Percentiles rank a stretch among this genome's conserved stretches.
These are phyloP conservation scores for Collariella sp. DNA, from an alignment of 495 filamentous ascomycete genomes.

Conservation along the genomic window DNA sequence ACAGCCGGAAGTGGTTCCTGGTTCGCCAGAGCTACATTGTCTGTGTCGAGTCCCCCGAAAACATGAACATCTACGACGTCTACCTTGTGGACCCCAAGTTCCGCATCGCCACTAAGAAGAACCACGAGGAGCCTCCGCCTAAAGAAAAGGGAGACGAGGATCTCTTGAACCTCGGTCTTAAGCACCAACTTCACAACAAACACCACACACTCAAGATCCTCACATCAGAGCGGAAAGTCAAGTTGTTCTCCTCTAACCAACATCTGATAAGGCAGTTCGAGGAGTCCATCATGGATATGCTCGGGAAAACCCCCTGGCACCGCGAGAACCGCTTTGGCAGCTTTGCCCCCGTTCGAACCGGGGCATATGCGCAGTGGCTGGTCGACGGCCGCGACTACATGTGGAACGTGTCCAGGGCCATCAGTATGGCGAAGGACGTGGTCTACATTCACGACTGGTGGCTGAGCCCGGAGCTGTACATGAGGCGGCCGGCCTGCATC, in stretches of 20 bases:
- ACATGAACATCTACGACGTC: conserved; percentile 98
- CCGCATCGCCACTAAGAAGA: conserved; percentile 65
- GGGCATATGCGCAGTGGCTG: conserved; percentile 90
- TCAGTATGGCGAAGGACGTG: conserved; percentile 96
- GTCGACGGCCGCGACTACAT: conserved; percentile 97
- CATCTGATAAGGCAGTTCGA: conserved; percentile 85
- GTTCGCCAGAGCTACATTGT: conserved; percentile 97
- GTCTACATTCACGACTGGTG: conserved; percentile 99
- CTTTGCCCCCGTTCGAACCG: conserved; percentile 81
- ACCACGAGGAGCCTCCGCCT: conserved; percentile 54
- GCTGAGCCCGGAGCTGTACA: conserved; percentile 92
- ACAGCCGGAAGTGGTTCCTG: conserved; percentile 92
- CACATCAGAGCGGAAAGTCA: conserved; percentile 83
- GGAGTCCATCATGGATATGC: conserved; percentile 82
- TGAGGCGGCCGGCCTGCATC: conserved; percentile 89
- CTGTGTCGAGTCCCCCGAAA: conserved; percentile 94
- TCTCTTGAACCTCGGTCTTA: conserved; percentile 34
- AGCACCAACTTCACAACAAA: conserved; percentile 50
- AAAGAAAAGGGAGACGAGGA: conserved; percentile 36
- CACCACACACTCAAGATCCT: conserved; percentile 77
- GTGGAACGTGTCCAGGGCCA: conserved; percentile 97
- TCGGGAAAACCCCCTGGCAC: conserved; percentile 68
- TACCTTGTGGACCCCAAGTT: conserved; percentile 88
- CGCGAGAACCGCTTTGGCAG: conserved; percentile 79
- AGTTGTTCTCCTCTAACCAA: conserved; percentile 87